Evolutionary conservation across 257 asterid genomes (phyloP).

Genomic region (Catharanthus roseus): DNA sequence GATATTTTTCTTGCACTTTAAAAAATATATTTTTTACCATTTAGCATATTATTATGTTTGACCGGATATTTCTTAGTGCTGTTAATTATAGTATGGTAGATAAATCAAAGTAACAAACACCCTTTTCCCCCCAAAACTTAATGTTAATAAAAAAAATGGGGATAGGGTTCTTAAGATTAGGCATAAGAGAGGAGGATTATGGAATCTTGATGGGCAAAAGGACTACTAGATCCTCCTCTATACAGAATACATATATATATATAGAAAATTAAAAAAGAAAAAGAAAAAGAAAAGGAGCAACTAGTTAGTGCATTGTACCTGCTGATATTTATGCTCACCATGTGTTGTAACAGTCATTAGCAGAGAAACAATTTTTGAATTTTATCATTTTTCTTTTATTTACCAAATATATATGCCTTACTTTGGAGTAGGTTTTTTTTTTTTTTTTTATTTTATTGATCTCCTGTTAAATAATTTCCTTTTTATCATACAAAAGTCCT

Average conservation of each 20-base stretch:
- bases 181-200: neutral
- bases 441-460: too few species aligned
- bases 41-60: slow-evolving; percentile 16
- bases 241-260: neutral
- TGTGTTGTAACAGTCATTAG: slow-evolving; percentile 3
- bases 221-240: slow-evolving; percentile 17
- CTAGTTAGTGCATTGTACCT: neutral
- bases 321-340: neutral
- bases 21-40: neutral
- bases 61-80: slow-evolving; percentile 1
- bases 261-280: neutral
- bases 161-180: neutral
- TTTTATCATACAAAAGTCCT: too few species aligned
- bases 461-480: too few species aligned
- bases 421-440: neutral
- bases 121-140: slow-evolving; percentile 4
- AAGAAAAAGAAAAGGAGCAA: neutral
- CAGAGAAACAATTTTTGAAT: slow-evolving; percentile 1
- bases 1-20: neutral
- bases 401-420: neutral
- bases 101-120: neutral
- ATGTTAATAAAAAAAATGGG: neutral
- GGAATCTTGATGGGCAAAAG: slow-evolving; percentile 9
- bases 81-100: neutral
- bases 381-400: neutral